Base-by-base conservation (phyloP, 768 basidiomycete genomes). In the Dentipellis fragilis region DNA sequence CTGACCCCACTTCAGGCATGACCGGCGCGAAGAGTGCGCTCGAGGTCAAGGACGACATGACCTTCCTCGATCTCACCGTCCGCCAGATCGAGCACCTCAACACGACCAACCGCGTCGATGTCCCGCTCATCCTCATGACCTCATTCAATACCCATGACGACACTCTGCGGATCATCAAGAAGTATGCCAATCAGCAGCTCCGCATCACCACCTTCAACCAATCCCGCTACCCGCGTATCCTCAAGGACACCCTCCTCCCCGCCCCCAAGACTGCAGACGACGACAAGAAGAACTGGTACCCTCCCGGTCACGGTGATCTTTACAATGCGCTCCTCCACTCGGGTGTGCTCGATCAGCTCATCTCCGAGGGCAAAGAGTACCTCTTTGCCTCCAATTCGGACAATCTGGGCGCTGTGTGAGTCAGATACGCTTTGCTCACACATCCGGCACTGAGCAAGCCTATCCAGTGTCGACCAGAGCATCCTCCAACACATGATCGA, bases 131-230 rank as follows among this genome's bases (percentile, higher is more conserved):
- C 68, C 78, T 87, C 63, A 87, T 87, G 85, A 87, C 86, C 64
- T 85, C 84, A 52, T 87, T 87, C 75, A 87, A 87, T 73, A 87
- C 85, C 8, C 84, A 85, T 67, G 85, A 87, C 22, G 85, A 87
- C 67, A 87, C 85, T 16, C 75, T 83, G 29, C 80, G 85, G 48
- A 83, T 87, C 72, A 86, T 87, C 67, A 85, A 85, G 68, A 87
- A 87, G 71, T 87, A 87, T 70, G 78, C 79, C 45, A 87, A 87
- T 72, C 85, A 87, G 72, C 85, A 85, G 70, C 75, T 87, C 66
- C 79, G 83, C 68, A 83, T 87, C 63, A 76, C 79, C 54, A 78
- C 79, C 12, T 85, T 85, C 76, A 82, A 83, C 69, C 84, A 87
- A 69, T 85, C 84, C 16, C 79, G 84, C 54, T 86, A 85, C 73